phyloP scores from a whole-genome alignment of 345 rosid species.

The Trapa bicornis region DNA sequence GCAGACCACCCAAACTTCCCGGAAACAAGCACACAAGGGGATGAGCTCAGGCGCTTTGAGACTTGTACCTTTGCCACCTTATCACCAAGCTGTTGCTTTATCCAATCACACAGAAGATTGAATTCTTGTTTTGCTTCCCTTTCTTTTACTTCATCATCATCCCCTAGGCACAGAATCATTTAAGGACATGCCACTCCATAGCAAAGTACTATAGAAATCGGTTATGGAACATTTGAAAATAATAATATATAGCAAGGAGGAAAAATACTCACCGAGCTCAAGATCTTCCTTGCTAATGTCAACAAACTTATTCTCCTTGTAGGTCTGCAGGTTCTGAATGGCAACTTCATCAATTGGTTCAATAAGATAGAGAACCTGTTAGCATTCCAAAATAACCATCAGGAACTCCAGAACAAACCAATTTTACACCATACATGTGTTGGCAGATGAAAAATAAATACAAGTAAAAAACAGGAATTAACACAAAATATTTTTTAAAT shows the following conservation, averaged over 20 bases:
- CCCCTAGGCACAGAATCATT: conserved; percentile 32
- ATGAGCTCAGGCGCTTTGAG: conserved; percentile 81
- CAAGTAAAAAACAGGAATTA: neutral
- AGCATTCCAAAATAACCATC: neutral
- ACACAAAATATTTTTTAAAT: neutral
- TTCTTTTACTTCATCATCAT: conserved; percentile 88
- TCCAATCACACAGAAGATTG: conserved; percentile 83
- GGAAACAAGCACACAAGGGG: conserved; percentile 97
- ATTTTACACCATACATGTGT: neutral
- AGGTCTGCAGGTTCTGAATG: conserved; percentile 85
- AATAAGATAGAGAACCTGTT: conserved; percentile 70
- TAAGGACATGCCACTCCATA: neutral
- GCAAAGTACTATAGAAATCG: neutral
- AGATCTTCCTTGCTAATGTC: conserved; percentile 98
- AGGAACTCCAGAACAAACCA: neutral
- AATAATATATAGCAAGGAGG: neutral
- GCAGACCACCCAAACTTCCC: conserved; percentile 99
- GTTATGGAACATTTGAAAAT: neutral
- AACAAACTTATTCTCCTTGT: conserved; percentile 94
- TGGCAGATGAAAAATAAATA: neutral
- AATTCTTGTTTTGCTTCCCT: conserved; percentile 74
- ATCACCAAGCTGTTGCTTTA: conserved; percentile 92
- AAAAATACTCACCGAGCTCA: conserved; percentile 57
- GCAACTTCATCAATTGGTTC: conserved; percentile 99
- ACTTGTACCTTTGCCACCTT: conserved; percentile 93